Base-by-base conservation (phyloP, 129 eudicot species). In the Helianthus tuberosus region DNA sequence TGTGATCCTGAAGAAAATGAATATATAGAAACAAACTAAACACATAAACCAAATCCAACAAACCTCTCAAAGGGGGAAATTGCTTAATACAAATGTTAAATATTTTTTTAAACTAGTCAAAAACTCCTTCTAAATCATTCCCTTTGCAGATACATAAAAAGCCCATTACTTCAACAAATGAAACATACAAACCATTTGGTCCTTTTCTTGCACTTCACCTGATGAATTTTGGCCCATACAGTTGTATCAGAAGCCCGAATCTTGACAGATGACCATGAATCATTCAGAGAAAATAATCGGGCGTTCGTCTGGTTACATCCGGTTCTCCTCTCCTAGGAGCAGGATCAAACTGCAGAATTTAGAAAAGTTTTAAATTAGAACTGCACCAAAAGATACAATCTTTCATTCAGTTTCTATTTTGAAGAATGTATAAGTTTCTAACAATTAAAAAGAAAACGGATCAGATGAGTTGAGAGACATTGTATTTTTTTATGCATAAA, bases 251-350 rank as follows among this genome's bases (percentile, higher is more conserved):
- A 66, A 44, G 51, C 69, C 71, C 5, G 53, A 46, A 44, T 43
- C 71, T 44, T 20, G 55, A 23, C 53, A 64, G 11, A 36, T 16
- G 12, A 29, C 77, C 71, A 74, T 52, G 59, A 66, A 70, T 52
- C 38, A 5, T 16, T 86, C 74, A 90, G 72, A 90, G 85, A 88
- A 90, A 90, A 80, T 90, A 90, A 79, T 90, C 96, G 8, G 96
- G 96, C 12, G 93, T 90, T 79, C 96, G 83, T 71, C 96, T 89
- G n/a, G 96, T 90, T 20, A 90, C 94, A 81, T 90, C 96, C 6
- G 96, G 96, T 68, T 90, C 96, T 48, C 96, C 96, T 86, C 96
- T 85, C 87, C 96, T 87, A 17, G 96, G 96, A 81, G 96, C 91
- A 14, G 96, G 96, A 81, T 90, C 96, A 83, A 90, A 90, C 96